A percentile compares a stretch with the other conserved stretches of the same genome.
phyloP scores from a whole-genome alignment of 345 rosid genomes.

The Cardamine occulta region DNA sequence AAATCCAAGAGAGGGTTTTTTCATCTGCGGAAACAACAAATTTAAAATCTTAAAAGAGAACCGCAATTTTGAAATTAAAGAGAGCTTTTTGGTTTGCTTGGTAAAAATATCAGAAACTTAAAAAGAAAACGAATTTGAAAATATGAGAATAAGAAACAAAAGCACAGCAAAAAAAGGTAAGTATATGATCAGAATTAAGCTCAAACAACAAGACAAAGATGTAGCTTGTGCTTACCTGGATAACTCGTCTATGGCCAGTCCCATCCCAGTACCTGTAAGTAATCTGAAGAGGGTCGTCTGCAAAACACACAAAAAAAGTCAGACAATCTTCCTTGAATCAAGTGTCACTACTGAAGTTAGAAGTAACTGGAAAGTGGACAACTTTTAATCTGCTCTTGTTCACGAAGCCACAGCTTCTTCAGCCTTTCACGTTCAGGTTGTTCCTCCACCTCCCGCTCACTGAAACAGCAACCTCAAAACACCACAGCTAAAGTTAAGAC shows the following conservation, averaged over 20 bases:
- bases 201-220: slow-evolving; percentile 21
- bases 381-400: slow-evolving; percentile 94
- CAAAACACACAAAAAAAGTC: slow-evolving; percentile 17
- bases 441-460: slow-evolving; percentile 99
- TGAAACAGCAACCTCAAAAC: slow-evolving; percentile 85
- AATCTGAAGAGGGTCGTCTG: slow-evolving; percentile 93
- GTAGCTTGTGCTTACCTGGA: slow-evolving; percentile 61
- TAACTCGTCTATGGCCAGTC: slow-evolving; percentile 89
- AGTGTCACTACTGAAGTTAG: background rate
- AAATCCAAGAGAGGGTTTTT: too few relatives aligned
- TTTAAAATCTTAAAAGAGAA: too few relatives aligned
- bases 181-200: background rate
- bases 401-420: slow-evolving; percentile 82
- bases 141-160: too few relatives aligned
- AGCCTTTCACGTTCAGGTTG: slow-evolving; percentile 97
- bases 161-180: background rate
- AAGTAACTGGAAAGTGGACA: slow-evolving; percentile 21
- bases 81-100: too few relatives aligned
- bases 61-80: too few relatives aligned
- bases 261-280: slow-evolving; percentile 99
- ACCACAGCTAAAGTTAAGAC: slow-evolving; percentile 56
- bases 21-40: too few relatives aligned
- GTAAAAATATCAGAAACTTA: too few relatives aligned
- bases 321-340: slow-evolving; percentile 21
- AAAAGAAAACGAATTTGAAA: too few relatives aligned